Percentiles rank a stretch among this genome's conserved stretches.
These are phyloP conservation scores for Castanea crenata DNA, from an alignment of 306 rosid genomes.

Conservation along the genomic window DNA sequence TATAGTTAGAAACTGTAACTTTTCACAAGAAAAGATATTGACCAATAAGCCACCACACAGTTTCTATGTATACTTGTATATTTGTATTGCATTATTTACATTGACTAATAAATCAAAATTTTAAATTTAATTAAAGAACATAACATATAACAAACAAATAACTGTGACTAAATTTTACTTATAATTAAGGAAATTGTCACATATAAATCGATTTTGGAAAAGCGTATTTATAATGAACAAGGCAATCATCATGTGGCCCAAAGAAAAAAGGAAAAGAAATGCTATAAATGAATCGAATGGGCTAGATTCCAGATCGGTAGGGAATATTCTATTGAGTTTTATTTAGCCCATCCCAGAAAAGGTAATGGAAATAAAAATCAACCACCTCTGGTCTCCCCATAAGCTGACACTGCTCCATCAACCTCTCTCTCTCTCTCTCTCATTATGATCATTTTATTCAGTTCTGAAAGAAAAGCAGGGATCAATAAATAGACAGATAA, in stretches of 20 bases:
- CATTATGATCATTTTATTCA: not conserved
- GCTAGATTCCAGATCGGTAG: not conserved
- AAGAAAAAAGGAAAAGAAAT: too few relatives aligned
- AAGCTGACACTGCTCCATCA: not conserved
- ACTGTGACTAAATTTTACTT: not conserved
- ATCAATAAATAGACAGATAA: slow-evolving; percentile 29
- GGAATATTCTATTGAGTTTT: not conserved
- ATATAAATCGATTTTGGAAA: not conserved
- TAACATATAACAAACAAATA: too few relatives aligned
- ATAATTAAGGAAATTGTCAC: not conserved
- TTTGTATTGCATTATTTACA: too few relatives aligned
- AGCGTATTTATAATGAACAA: not conserved
- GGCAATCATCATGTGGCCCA: too few relatives aligned
- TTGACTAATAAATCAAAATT: too few relatives aligned
- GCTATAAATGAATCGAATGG: too few relatives aligned
- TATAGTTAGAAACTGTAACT: too few relatives aligned
- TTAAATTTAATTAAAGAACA: too few relatives aligned
- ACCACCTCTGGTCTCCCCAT: not conserved
- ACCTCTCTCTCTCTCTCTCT: not conserved
- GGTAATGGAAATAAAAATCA: not conserved
- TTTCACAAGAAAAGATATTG: too few relatives aligned
- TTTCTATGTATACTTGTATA: too few relatives aligned
- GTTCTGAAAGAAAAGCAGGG: not conserved
- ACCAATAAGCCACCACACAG: too few relatives aligned
- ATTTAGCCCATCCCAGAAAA: not conserved